Base-by-base conservation (phyloP, 805 yeast genomes). In the Metschnikowia lochheadii region DNA sequence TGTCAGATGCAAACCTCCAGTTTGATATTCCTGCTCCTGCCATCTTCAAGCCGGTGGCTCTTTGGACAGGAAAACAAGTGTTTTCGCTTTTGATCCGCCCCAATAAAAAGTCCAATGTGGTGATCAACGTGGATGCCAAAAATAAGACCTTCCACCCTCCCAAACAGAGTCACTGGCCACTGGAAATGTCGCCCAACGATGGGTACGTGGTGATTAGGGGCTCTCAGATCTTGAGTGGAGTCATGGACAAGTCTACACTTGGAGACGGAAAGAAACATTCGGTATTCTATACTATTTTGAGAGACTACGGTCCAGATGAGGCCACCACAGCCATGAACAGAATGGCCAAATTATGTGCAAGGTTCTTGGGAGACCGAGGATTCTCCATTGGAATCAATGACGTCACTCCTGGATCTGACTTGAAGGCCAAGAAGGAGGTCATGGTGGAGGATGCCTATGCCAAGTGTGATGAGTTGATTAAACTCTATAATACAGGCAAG, bases 201-300 rank as follows among this genome's bases (percentile, higher is more conserved):
- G 97, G 99, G 7, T 95, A 78, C 61, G 95, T 92, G 32, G 72
- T 95, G 48, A 89, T 94, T 50, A 77, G 97, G 62, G 96, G 96
- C 17, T 89, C 97, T 1, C 80, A 89, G 59, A 82, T 94, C 47
- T 75, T 94, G 59, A 79, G 92, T 60, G 99, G 99, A 56, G 89
- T 88, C 32, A 92, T 94, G 98, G 99, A 94, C 69, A 94, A 94
- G 70, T 88, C 96, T 18, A 82, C 90, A 1, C 76, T 94, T 7
- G 99, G 99, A 62, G 99, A 94, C 69, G 99, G 99, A 70, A 94
- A 95, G 67, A 94, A 94, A 67, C 95, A 89, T 64, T 90, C 97
- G 6, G 96, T 94, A 0, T 94, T 94, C 63, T 94, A 95, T 65
- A 89, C 97, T 0, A 94, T 94, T 56, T 72, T 94, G 53, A 79